Evolutionary conservation across 768 basidiomycete species (phyloP), one percentile per base, ranked within the genome.

Genomic region (Trametes villosa): DNA sequence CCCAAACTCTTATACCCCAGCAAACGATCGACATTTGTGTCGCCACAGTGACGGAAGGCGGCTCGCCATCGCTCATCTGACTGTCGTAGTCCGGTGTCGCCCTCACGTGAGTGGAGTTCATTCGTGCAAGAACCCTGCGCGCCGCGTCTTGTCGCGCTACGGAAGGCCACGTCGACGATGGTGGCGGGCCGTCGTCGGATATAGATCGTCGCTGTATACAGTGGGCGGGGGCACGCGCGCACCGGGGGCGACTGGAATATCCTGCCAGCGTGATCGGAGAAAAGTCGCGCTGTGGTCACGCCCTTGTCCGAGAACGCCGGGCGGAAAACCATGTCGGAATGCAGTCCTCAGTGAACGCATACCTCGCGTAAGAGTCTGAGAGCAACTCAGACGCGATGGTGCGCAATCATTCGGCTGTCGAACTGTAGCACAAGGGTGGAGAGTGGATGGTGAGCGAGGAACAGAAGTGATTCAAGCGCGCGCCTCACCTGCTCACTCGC

Each of bases 21-120:
- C 34, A 4, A 18, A 3, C 15, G 36, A 38, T 38, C 36, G 36
- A 38, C 50, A 12, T 5, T 15, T 34, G 26, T 36, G 41, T 54
- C 53, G 53, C 53, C 53, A 54, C 29, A 45, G 42, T 38, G 50
- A 51, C 50, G 33, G 50, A 51, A 38, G 33, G 1, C 12, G 31
- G 33, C 33, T 51, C 34, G 36, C 50, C 50, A 40, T 27, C 50
- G 53, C 53, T 54, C 53, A 54, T 54, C 53, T 54, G 53, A 54
- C 53, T 31, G 7, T 18, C 41, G 30, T 54, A 54, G 41, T 26
- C 22, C 53, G 53, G 7, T 44, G 30, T 24, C 30, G 9, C 41
- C n/a, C 53, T 54, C 53, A 54, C 53, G 53, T 54, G 53, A 15
- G 29, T 54, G 53, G 41, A 45, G 41, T 54, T 26, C 30, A 11